Base-by-base conservation (phyloP, 2,329 filamentous ascomycete species). In the Nannizzia gypsea region DNA sequence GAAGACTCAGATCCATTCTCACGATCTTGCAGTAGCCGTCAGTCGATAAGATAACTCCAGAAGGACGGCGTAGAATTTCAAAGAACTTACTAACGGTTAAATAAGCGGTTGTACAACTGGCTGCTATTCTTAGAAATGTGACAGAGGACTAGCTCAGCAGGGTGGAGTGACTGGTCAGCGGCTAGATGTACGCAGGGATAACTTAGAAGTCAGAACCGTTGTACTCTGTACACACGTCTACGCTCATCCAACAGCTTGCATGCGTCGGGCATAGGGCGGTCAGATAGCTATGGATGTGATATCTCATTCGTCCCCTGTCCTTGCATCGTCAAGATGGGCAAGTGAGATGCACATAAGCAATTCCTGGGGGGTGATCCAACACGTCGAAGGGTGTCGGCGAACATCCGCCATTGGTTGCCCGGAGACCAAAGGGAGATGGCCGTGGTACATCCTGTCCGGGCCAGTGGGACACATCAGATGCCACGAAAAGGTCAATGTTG, bases 61-160 rank as follows among this genome's bases (percentile, higher is more conserved):
- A n/a, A n/a, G n/a, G n/a, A n/a, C n/a, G n/a, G n/a, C n/a, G n/a
- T n/a, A n/a, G n/a, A n/a, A 36, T 36, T 36, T 36, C 9, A 36
- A 11, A 36, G 31, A 36, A 11, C 9, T 36, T 36, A 36, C 31
- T 11, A 36, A 36, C 31, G 13, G 31, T 36, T 36, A 11, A 11
- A 36, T 36, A 36, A 36, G 31, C 44, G 44, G 44, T 22, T 17
- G 44, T 17, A 22, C 17, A 2, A 8, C 17, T 13, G 22, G 44
- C 44, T 24, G 48, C 48, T 52, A 52, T 52, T 52, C 48, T 52
- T 52, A 52, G 48, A 52, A 52, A 31, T 31, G 22, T 20, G 26
- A 31, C 6, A 42, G 31, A 34, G 11, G 31, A n/a, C n/a, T n/a
- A n/a, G n/a, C n/a, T n/a, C n/a, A n/a, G n/a, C n/a, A n/a, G n/a